Base-by-base conservation (phyloP, 2,329 filamentous ascomycete species). In the Ascosphaera apis region DNA sequence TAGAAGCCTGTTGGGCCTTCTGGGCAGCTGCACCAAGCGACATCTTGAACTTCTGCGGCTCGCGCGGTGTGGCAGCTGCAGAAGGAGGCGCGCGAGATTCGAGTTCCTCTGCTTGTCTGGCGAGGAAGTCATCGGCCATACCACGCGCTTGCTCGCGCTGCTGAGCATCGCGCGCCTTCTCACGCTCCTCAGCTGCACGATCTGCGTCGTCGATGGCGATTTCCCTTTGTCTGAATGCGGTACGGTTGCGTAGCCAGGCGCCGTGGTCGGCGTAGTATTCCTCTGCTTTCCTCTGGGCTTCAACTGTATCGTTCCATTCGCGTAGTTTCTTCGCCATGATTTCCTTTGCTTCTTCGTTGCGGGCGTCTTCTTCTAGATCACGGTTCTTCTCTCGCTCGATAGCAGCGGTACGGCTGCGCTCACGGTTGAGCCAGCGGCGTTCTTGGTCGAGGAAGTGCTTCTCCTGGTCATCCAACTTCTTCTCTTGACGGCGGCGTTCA, bases 241-340 rank as follows among this genome's bases (percentile, higher is more conserved):
- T 71, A 33, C 88, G 76, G 49, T 83, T 86, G 13, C 83, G 72
- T 39, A 77, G 72, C 83, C 86, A 98, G 15, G 72, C 67, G 30
- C 75, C 76, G 35, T 76, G 78, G 47, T 98, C 86, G 34, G 74
- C 66, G 56, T 93, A 95, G 61, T 93, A 98, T 28, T 78, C 67
- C 41, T 83, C 72, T 2, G 61, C 58, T 54, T 81, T 83, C 16
- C 75, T 67, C 13, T 63, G 64, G 4, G 70, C 67, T 56, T 95
- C 84, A n/a, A 67, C 60, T 45, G 92, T 83, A 46, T 98, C 88
- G 45, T 95, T 76, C 70, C 83, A 95, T n/a, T 76, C 71, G 33
- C 66, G 65, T 9, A 92, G 64, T 38, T 76, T 69, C 46, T 79
- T 72, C 5, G 76, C 69, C 55, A 77, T 73, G 34, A 72, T 69